Evolutionary conservation across 2,329 filamentous ascomycete species (phyloP).

Genomic region (Plenodomus tracheiphilus): DNA sequence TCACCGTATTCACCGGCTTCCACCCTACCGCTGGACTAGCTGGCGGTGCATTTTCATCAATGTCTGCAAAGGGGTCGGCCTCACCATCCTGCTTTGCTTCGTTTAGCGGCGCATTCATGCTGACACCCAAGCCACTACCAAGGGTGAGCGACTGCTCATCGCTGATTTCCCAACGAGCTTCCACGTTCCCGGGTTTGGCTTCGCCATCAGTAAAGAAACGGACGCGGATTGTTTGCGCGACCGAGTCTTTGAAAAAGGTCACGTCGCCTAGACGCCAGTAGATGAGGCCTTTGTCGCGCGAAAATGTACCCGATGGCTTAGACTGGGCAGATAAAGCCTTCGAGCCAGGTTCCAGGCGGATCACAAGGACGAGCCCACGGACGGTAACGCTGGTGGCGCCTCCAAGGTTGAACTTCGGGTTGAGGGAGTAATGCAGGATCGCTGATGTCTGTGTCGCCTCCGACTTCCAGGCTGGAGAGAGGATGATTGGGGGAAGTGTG

Average conservation of each 20-base stretch:
- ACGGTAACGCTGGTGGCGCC: conserved; percentile 57
- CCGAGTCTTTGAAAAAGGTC: conserved; percentile 60
- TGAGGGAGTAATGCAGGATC: conserved; percentile 81
- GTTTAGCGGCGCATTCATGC: conserved; percentile 44
- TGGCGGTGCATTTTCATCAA: conserved; percentile 44
- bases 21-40: conserved; percentile 31
- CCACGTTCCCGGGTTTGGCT: conserved; percentile 73
- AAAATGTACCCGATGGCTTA: conserved; percentile 78
- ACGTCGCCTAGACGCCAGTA: conserved; percentile 83
- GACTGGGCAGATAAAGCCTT: conserved; percentile 70
- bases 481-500: conserved; percentile 69
- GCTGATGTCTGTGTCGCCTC: conserved; percentile 85
- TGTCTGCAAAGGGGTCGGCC: conserved; percentile 74
- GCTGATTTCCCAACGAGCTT: conserved; percentile 77
- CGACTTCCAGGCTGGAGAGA: conserved; percentile 80
- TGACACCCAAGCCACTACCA: conserved; percentile 67
- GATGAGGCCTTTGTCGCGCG: conserved; percentile 74
- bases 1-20: conserved; percentile 40
- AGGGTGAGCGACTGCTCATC: conserved; percentile 53
- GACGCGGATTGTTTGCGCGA: conserved; percentile 76
- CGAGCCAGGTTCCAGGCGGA: conserved; percentile 66
- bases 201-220: conserved; percentile 75
- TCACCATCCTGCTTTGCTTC: conserved; percentile 46
- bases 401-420: conserved; percentile 64
- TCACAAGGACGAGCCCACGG: conserved; percentile 75